Conservation (phyloP, 2,329 filamentous ascomycete species). For the Exophiala aquamarina region DNA sequence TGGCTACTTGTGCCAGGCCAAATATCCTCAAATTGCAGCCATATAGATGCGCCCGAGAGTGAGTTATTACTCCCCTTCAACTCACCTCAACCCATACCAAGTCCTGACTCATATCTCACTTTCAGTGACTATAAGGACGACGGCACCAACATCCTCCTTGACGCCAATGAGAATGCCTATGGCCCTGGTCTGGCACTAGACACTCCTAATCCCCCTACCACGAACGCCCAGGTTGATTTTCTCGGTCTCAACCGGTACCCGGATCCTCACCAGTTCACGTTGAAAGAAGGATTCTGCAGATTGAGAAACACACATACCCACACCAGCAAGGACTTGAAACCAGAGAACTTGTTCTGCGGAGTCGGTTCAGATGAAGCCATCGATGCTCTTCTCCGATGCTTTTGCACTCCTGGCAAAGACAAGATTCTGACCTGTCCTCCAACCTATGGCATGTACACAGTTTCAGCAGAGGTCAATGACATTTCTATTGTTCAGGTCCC, state of each 20-base stretch:
- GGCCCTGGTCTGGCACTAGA: conserved; percentile 69
- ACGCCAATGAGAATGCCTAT: conserved; percentile 97
- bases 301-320: conserved; percentile 84
- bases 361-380: conserved; percentile 97
- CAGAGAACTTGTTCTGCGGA: conserved; percentile 88
- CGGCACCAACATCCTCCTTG: conserved; percentile 90
- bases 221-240: conserved; percentile 67
- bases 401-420: conserved; percentile 83
- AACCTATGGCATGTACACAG: conserved; percentile 97
- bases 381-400: conserved; percentile 88
- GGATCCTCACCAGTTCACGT: conserved; percentile 84
- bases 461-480: conserved; percentile 93
- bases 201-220: conserved; percentile 30
- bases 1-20: conserved; percentile 71
- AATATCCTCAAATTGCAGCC: conserved; percentile 77
- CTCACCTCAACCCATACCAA: too few relatives aligned
- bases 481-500: conserved; percentile 84
- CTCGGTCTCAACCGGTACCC: conserved; percentile 89
- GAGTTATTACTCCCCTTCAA: conserved; percentile 35
- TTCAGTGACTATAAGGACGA: conserved; percentile 96
- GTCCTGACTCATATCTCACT: conserved; percentile 36
- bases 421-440: conserved; percentile 93
- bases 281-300: conserved; percentile 84
- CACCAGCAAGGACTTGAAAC: conserved; percentile 69
- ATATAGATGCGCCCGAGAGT: conserved; percentile 82